Evolutionary conservation across 2,329 filamentous ascomycete species (phyloP).

Genomic region (Epichloe elymi): DNA sequence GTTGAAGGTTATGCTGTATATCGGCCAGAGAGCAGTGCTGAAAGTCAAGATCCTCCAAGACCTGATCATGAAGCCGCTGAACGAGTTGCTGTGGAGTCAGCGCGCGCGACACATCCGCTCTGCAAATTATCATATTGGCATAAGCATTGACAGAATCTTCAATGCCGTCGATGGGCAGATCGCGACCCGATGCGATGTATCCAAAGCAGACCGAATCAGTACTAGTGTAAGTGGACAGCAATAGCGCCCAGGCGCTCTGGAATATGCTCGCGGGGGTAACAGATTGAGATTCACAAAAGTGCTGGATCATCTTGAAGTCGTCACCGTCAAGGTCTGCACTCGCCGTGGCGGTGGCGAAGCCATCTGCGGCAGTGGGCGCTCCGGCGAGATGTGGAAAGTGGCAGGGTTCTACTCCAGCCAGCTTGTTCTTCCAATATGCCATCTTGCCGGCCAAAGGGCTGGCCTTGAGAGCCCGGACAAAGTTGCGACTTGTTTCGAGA

Average conservation of each 20-base stretch:
- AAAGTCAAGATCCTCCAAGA: constrained; percentile 28
- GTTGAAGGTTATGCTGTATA: constrained; percentile 23
- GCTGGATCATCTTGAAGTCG: constrained; percentile 1
- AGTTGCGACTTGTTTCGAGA: constrained; percentile 1
- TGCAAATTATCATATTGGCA: constrained; percentile 1
- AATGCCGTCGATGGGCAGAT: constrained; percentile 1
- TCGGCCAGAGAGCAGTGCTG: constrained; percentile 36
- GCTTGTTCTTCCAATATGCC: constrained; percentile 7
- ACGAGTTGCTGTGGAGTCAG: constrained; percentile 24
- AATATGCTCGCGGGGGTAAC: constrained; percentile 6
- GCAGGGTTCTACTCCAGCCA: constrained; percentile 6
- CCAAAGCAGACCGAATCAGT: constrained; percentile 2
- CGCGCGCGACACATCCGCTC: constrained; percentile 2
- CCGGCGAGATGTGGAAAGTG: constrained; percentile 5
- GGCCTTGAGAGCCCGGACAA: constrained; percentile 3
- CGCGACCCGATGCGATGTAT: constrained; percentile 1
- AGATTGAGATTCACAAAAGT: constrained; percentile 25
- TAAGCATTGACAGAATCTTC: constrained; percentile 4
- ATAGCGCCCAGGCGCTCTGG: constrained; percentile 7
- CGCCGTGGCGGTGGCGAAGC: background rate
- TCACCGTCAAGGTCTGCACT: background rate
- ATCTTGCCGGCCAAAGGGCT: constrained; percentile 1
- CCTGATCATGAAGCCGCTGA: constrained; percentile 26
- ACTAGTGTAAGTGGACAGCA: constrained; percentile 3
- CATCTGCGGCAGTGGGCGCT: background rate